A percentile compares a stretch with the other conserved stretches of the same genome.
Evolutionary conservation across 306 rosid genomes (phyloP).

Genomic region (Astragalus glycyphyllos): DNA sequence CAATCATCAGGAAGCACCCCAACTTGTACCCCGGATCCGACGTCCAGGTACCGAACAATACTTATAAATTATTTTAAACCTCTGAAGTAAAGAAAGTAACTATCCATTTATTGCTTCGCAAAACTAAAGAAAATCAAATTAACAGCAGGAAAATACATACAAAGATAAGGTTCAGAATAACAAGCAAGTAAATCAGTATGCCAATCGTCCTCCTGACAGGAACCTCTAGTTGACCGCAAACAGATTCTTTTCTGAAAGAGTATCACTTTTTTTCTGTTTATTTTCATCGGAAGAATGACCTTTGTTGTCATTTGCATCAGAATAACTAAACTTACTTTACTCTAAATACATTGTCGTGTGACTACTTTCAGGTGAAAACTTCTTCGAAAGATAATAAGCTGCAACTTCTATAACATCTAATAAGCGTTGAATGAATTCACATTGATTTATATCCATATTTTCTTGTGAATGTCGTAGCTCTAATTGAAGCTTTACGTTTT

Average conservation of each 20-base stretch:
- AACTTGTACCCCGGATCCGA: too few species aligned
- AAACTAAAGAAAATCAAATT: conserved; percentile 20
- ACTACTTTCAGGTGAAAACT: conserved; percentile 59
- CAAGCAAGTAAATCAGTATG: conserved; percentile 92
- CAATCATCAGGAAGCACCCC: too few species aligned
- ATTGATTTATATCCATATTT: conserved; percentile 70
- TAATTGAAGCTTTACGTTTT: conserved; percentile 88
- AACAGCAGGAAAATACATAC: conserved; percentile 58
- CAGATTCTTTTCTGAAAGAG: conserved; percentile 61
- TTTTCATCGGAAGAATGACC: conserved; percentile 60
- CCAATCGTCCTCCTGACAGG: conserved; percentile 77
- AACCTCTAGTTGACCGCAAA: conserved; percentile 66
- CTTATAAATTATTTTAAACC: not conserved
- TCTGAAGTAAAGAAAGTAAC: not conserved
- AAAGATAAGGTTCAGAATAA: conserved; percentile 86
- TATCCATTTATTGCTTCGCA: not conserved
- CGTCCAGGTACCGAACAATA: too few species aligned
- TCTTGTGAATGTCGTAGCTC: conserved; percentile 91
- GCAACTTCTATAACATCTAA: conserved; percentile 77
- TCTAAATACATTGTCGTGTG: too few species aligned
- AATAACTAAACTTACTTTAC: conserved; percentile 47
- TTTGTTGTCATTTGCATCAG: conserved; percentile 58
- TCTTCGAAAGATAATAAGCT: conserved; percentile 58
- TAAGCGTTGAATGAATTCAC: conserved; percentile 91
- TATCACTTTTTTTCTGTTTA: conserved; percentile 52